Conservation (phyloP, 2,329 filamentous ascomycete species). For the Dendryphion nanum region DNA sequence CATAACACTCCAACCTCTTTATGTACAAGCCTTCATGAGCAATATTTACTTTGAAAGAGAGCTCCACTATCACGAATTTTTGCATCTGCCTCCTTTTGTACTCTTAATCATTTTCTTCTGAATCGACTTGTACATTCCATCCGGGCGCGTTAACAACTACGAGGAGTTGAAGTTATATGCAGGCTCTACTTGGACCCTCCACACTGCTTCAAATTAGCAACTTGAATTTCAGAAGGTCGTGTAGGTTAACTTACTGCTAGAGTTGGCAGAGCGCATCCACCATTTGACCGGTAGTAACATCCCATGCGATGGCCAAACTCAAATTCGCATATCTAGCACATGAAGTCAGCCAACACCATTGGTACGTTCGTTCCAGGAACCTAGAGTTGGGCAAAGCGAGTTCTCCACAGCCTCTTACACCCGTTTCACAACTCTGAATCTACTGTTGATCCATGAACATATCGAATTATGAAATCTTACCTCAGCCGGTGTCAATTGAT, state of each 20-base stretch:
- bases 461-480: conserved; percentile 6
- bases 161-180: too few relatives aligned
- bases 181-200: too few relatives aligned
- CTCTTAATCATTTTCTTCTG: too few relatives aligned
- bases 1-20: too few relatives aligned
- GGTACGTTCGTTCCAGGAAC: background rate
- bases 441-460: background rate
- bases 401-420: background rate
- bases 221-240: too few relatives aligned
- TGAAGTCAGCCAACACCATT: background rate
- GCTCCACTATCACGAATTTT: too few relatives aligned
- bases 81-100: too few relatives aligned
- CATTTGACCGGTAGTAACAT: conserved; percentile 15
- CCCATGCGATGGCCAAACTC: conserved; percentile 12
- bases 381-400: background rate
- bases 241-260: conserved; percentile 13
- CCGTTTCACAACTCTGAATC: background rate
- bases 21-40: too few relatives aligned
- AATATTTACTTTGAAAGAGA: too few relatives aligned
- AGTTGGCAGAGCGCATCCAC: conserved; percentile 17
- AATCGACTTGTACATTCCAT: too few relatives aligned
- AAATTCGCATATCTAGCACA: conserved; percentile 15
- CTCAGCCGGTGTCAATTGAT: conserved; percentile 22
- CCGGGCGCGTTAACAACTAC: too few relatives aligned
- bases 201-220: too few relatives aligned